Evolutionary conservation across 2,329 filamentous ascomycete species (phyloP), one percentile per base, ranked within the genome.

Genomic region (Claviceps spartinae): DNA sequence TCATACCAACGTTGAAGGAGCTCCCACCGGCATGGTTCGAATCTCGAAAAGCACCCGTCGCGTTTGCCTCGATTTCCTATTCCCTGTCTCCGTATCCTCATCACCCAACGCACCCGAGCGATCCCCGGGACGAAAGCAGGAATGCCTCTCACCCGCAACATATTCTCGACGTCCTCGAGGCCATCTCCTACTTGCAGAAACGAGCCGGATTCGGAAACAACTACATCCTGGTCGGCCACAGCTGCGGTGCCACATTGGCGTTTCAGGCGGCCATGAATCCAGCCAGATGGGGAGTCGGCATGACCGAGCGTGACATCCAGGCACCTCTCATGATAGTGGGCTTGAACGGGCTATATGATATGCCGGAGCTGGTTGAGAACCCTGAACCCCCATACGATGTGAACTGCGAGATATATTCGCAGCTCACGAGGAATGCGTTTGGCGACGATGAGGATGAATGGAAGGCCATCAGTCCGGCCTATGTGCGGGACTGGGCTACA

Each of bases 141-240:
- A 70, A 69, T 47, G 77, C 72, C 6, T 58, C 56, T 40, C 77
- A 82, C 57, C 79, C 79, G 0, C 68, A 73, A 34, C 79, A 82
- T 57, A 64, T 81, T 48, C 62, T 66, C 24, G 79, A 82, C 57
- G 67, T 81, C 22, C 62, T 69, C 2, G 52, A 61, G 3, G 78
- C 71, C 2, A 62, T 82, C 6, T 56, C 63, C 1, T 71, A 68
- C 52, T 61, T 81, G 9, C 65, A 71, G 54, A 57, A 64, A 5
- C 63, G 65, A 5, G 72, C 75, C 55, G 60, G 62, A 5, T 70
- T 78, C 38, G 59, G 55, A 18, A 62, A 63, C 50, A 60, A 59
- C 24, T 80, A 78, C 63, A 61, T 81, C 3, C 68, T 80, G 18
- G 65, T 72, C 2, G 79, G 79, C 0, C 79, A 82, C 58, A 77